Base-by-base conservation (phyloP, 73 alveolate species). In the Paraurostyla sp. region DNA sequence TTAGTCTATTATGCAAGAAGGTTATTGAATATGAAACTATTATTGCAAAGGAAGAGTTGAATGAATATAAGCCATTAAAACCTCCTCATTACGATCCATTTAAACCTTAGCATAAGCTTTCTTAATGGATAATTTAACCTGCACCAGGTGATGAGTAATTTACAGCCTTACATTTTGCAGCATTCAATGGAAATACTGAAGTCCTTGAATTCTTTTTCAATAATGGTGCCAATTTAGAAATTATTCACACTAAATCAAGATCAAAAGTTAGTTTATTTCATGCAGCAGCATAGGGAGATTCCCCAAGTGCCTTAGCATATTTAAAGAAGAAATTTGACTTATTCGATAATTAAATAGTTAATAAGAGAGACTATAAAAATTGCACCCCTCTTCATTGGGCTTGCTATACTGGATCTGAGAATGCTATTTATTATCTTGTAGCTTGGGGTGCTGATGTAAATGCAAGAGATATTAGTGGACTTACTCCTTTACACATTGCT, bases 301-400 rank as follows among this genome's bases (percentile, higher is more conserved):
- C 51, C 6, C 92, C 92, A 11, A 15, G 27, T 20, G 20, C 56
- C 30, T 13, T 83, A 18, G 73, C 82, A 4, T 83, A 42, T 36
- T 27, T 83, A 6, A 83, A 42, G n/a, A 0, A 7, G 57, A 51
- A 83, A 29, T 27, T 35, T 1, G 36, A 18, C 2, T 7, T 7
- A 32, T 9, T 7, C 25, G 63, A 54, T 36, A 41, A n/a, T 0
- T n/a, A 63, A 33, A 60, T 69, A 1, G 83, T 41, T 0, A 63
- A 60, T 22, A 30, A 40, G 23, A 15, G 22, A 30, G 92, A 81
- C 40, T 20, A 3, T 18, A 81, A 45, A 38, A 23, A 83, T 30
- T 63, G 75, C 23, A 62, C 76, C 16, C 85, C 92, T 0, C 76
- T 83, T 16, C 92, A 83, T 40, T 83, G 92, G 92, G 92, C 92